Conservation (phyloP, 495 filamentous ascomycete genomes). For the Aspergillus saccharolyticus region DNA sequence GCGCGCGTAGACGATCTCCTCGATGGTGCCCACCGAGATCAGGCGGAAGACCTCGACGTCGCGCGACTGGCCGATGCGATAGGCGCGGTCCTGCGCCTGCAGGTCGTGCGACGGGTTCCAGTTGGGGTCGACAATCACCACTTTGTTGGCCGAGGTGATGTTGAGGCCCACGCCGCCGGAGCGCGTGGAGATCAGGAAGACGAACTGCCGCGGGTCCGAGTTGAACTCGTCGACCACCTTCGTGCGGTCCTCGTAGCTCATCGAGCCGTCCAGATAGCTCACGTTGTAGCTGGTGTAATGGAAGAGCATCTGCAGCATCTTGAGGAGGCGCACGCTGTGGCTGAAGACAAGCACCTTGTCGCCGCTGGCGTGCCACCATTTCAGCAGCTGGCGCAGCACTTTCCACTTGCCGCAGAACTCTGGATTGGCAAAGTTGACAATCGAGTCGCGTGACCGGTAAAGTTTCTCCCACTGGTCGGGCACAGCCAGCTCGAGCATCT, state of each 20-base stretch:
- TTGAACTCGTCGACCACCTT: conserved; percentile 88
- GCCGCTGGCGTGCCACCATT: conserved; percentile 82
- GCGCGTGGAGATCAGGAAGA: conserved; percentile 92
- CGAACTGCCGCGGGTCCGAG: conserved; percentile 79
- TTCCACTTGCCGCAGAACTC: conserved; percentile 99
- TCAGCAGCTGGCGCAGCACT: conserved; percentile 77
- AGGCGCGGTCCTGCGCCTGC: conserved; percentile 94
- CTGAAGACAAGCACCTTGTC: conserved; percentile 96
- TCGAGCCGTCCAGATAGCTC: conserved; percentile 82
- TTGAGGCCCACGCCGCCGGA: conserved; percentile 89
- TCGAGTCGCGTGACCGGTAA: conserved; percentile 68
- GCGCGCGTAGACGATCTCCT: conserved; percentile 94
- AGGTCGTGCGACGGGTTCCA: conserved; percentile 95
- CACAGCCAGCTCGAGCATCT: conserved; percentile 67
- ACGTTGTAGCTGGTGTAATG: conserved; percentile 86
- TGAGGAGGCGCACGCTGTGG: conserved; percentile 78
- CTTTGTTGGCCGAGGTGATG: conserved; percentile 97
- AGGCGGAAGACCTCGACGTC: conserved; percentile 96
- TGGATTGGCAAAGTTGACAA: conserved; percentile 78
- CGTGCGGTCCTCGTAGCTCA: conserved; percentile 78
- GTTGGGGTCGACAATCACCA: conserved; percentile 94
- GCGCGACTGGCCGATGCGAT: conserved; percentile 86
- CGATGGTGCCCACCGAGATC: conserved; percentile 88
- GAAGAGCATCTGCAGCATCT: conserved; percentile 84
- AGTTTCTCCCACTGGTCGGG: conserved; percentile 74